Evolutionary conservation across 805 yeast species (phyloP).

Genomic region (Saccharomycopsis sp.): DNA sequence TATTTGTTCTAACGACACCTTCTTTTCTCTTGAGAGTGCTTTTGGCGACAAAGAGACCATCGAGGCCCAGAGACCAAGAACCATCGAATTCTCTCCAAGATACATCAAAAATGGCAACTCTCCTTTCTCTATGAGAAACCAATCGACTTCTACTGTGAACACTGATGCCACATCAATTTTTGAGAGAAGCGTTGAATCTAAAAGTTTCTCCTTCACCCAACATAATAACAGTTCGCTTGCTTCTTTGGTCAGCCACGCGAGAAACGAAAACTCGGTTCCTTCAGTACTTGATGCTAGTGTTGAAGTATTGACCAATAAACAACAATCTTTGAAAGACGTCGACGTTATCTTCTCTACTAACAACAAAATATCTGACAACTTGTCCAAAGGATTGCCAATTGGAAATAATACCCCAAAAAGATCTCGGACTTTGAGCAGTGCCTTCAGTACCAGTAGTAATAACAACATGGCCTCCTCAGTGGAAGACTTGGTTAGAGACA

Average conservation of each 20-base stretch:
- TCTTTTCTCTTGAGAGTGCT: neutral
- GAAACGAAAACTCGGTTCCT: constrained; percentile 16
- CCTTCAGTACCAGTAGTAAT: neutral
- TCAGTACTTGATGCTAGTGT: constrained; percentile 20
- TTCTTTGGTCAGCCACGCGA: constrained; percentile 5
- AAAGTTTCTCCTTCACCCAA: constrained; percentile 7
- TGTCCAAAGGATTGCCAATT: neutral
- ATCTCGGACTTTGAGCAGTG: neutral
- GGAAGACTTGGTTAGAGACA: constrained; percentile 19
- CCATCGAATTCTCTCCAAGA: constrained; percentile 8
- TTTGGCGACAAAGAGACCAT: neutral
- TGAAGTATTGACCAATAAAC: constrained; percentile 11
- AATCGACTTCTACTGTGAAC: constrained; percentile 7
- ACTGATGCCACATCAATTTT: constrained; percentile 12
- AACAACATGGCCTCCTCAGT: constrained; percentile 10
- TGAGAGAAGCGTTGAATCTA: constrained; percentile 20
- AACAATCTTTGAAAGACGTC: constrained; percentile 5
- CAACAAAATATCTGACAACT: constrained; percentile 4
- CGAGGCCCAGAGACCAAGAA: constrained; percentile 5
- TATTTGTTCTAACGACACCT: constrained; percentile 1
- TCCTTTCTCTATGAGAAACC: constrained; percentile 5
- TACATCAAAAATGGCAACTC: constrained; percentile 1
- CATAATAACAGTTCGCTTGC: neutral
- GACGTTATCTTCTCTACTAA: constrained; percentile 7
- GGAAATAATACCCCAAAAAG: neutral